Conservation (phyloP, 306 rosid species). For the cucumber (Cucumis sativus) region Cucumber_9930_V3 NC_026660.2:4073001-4073500, state of each 20-base stretch:
- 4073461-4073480: conserved; percentile 74
- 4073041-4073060: neutral
- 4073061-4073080: neutral
- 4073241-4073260: conserved; percentile 49
- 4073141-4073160: neutral
- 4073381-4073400: conserved; percentile 88
- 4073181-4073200: conserved; percentile 61
- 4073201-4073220: conserved; percentile 80
- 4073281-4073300: conserved; percentile 83
- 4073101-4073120: neutral
- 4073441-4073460: conserved; percentile 40
- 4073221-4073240: conserved; percentile 66
- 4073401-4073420: conserved; percentile 87
- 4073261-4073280: conserved; percentile 70
- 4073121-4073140: neutral
- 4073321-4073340: conserved; percentile 54
- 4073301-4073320: conserved; percentile 59
- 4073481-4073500: conserved; percentile 43
- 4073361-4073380: conserved; percentile 64
- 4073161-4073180: conserved; percentile 92
- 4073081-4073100: neutral
- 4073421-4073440: conserved; percentile 54
- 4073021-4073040: neutral
- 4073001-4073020: neutral
- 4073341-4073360: conserved; percentile 86